Evolutionary conservation across 495 filamentous ascomycete genomes (phyloP).

Genomic region (Parathielavia hyrcaniae): DNA sequence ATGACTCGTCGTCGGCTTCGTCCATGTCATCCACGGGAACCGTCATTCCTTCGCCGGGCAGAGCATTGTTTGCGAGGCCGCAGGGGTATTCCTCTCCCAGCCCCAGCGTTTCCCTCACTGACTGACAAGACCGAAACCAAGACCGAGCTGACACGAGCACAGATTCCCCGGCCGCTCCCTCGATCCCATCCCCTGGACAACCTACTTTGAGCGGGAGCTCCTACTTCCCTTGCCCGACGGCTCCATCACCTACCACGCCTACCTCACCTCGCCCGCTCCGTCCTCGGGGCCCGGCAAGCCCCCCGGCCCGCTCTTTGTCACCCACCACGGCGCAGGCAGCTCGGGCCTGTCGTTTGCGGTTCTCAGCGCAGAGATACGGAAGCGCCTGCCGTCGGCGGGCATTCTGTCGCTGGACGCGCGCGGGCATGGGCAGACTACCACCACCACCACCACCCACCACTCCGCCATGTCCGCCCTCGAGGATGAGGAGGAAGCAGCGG

Average conservation of each 20-base stretch:
- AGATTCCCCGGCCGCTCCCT: conserved; percentile 39
- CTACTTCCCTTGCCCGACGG: conserved; percentile 46
- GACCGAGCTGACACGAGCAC: conserved; percentile 21
- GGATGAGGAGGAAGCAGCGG: background rate
- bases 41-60: conserved; percentile 69
- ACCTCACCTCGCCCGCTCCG: conserved; percentile 61
- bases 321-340: conserved; percentile 51
- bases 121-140: background rate
- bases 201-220: conserved; percentile 82
- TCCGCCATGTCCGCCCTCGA: background rate
- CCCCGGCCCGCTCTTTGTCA: conserved; percentile 59
- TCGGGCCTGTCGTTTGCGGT: conserved; percentile 50
- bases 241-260: conserved; percentile 67
- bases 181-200: conserved; percentile 69
- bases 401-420: conserved; percentile 79
- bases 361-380: conserved; percentile 68
- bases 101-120: too few relatives aligned
- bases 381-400: conserved; percentile 71
- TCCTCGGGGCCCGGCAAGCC: conserved; percentile 20
- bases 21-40: conserved; percentile 86
- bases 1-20: conserved; percentile 67
- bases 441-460: background rate
- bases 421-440: conserved; percentile 69
- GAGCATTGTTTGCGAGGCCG: conserved; percentile 65
- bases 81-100: conserved; percentile 44